Percentiles rank a stretch among this genome's conserved stretches.
Conservation (phyloP, 139 green algal species). For the Mesostigma viride region DNA sequence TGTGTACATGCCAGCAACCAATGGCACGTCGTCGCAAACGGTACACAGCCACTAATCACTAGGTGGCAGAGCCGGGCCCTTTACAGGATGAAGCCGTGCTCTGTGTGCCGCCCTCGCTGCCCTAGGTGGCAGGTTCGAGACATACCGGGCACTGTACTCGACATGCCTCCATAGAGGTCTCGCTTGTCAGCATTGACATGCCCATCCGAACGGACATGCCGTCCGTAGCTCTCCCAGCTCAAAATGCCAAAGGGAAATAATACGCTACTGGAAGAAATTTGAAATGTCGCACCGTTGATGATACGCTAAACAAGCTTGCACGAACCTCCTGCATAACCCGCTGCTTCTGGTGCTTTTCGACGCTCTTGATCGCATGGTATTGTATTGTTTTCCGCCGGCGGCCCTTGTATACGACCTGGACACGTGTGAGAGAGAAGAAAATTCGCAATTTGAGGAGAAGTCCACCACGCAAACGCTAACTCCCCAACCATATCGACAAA, state of each 20-base stretch:
- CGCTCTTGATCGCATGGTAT: constrained; percentile 90
- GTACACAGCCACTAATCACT: too few species aligned
- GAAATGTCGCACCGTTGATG: background rate
- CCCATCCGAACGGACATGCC: background rate
- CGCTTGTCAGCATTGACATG: too few species aligned
- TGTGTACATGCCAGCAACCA: too few species aligned
- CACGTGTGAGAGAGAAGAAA: background rate
- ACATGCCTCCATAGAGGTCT: too few species aligned
- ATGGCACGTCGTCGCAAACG: too few species aligned
- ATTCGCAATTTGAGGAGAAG: background rate
- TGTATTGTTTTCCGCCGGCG: constrained; percentile 82
- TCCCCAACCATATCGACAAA: background rate
- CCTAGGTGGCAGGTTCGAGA: too few species aligned
- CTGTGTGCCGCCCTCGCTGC: too few species aligned
- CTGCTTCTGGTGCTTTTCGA: constrained; percentile 71
- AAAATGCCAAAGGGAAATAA: background rate
- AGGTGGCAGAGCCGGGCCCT: too few species aligned
- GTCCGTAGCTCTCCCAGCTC: background rate
- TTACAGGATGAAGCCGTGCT: too few species aligned
- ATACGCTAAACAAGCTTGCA: background rate
- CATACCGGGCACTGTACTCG: too few species aligned
- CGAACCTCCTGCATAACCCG: constrained; percentile 79
- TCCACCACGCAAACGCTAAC: background rate
- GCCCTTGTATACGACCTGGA: constrained; percentile 80
- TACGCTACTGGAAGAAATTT: background rate